Evolutionary conservation across 805 yeast species (phyloP), one percentile per base, ranked within the genome.

Genomic region (Lachancea sp.): DNA sequence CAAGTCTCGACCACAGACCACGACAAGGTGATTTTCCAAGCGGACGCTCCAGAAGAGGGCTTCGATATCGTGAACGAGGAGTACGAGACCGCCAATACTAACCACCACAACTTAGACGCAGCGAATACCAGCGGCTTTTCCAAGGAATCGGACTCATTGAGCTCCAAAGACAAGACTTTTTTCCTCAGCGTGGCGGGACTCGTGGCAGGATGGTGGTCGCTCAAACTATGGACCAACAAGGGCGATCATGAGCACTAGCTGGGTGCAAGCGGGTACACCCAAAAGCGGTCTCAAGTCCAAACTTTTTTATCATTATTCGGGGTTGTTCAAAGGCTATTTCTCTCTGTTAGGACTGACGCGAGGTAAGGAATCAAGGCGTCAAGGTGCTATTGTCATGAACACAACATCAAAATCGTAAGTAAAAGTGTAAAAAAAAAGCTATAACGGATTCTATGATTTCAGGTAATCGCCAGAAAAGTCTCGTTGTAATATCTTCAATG

Each of bases 191-290:
- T 57, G 33, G 48, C 54, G 12, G 60, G 59, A 16, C 49, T 52
- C 13, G 54, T 60, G 37, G 59, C 57, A 20, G 50, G 55, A 22
- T 62, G 68, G 66, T 63, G 64, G 63, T 46, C 49, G 3, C 45
- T 51, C 36, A 58, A 51, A 32, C 38, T 41, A 25, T 33, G 38
- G 40, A 37, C 26, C 16, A 33, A 42, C 17, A 25, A 22, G 10
- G 31, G 16, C 10, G 39, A 36, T 7, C 39, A 18, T 26, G n/a
- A 36, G 12, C 13, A 36, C 18, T 36, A 25, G 19, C 22, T 36
- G 29, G n/a, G n/a, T n/a, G n/a, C n/a, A n/a, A n/a, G n/a, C n/a
- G n/a, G n/a, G n/a, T n/a, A n/a, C n/a, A n/a, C n/a, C n/a, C n/a
- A n/a, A n/a, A n/a, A n/a, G n/a, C n/a, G n/a, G n/a, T n/a, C n/a